Base-by-base conservation (phyloP, 331 rosid species). In the Arachis monticola region DNA sequence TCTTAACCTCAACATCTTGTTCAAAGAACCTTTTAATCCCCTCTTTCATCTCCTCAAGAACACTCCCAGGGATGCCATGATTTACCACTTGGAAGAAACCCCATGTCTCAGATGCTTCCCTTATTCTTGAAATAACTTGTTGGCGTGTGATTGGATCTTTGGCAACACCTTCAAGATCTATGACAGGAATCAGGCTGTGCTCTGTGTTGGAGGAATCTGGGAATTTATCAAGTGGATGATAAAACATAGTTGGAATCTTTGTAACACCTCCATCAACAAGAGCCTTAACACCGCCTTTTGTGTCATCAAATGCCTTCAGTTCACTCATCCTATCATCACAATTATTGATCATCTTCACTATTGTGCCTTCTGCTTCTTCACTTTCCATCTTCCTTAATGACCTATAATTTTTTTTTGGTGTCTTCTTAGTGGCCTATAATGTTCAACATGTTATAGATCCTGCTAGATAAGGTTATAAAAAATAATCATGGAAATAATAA, bases 231-330 rank as follows among this genome's bases (percentile, higher is more conserved):
- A 58, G 79, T 48, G 53, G 79, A 11, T 65, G 69, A 65, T 27
- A 64, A 64, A 79, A 79, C 7, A 79, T 2, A n/a, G 0, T 9
- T 7, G 83, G 83, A 2, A 78, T 31, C 7, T 64, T 79, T 1
- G 38, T 47, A n/a, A 47, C 0, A 0, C 78, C 78, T 32, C 27
- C 78, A 66, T 78, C 82, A 55, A 84, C 86, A 5, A 88, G 88
- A 12, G 92, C 93, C 70, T 90, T 89, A 0, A 92, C 93, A 35
- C 92, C 96, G 8, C 79, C 70, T 71, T 84, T 92, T 10, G 91
- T 80, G 17, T 92, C 86, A 75, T 86, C 92, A 42, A 92, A 92
- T 59, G 89, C 85, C 41, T 82, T 83, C 1, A 90, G 69, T 14
- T 88, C 89, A 5, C 69, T 79, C n/a, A 42, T 9, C 64, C 90